These are phyloP conservation scores for Kodamaea kaohsiungensis DNA, from an alignment of 805 yeast species.

Conservation along the genomic window DNA sequence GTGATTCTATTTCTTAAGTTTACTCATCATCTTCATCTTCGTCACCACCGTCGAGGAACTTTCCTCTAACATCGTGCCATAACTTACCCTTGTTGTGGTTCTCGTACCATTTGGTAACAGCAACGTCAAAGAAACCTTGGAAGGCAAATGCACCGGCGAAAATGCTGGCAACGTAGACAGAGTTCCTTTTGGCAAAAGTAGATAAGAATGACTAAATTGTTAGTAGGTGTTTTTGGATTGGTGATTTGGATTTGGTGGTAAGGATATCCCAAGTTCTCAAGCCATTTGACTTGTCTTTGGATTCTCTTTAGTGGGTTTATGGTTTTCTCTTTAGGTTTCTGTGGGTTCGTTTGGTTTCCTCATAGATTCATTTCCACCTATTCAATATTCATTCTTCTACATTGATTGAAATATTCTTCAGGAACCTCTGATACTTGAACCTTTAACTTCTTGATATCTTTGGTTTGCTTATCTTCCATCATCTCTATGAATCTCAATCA, in stretches of 20 bases:
- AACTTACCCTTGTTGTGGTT: slow-evolving; percentile 80
- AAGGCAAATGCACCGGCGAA: slow-evolving; percentile 84
- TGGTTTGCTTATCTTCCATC: too few species aligned
- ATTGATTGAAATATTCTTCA: too few species aligned
- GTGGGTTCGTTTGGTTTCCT: background rate
- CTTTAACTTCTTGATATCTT: too few species aligned
- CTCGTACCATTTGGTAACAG: slow-evolving; percentile 70
- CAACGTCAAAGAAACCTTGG: slow-evolving; percentile 73
- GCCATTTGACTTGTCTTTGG: too few species aligned
- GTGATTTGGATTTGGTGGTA: background rate
- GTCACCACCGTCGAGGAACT: slow-evolving; percentile 54
- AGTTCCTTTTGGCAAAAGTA: slow-evolving; percentile 70
- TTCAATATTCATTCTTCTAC: too few species aligned
- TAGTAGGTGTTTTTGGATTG: slow-evolving; percentile 17
- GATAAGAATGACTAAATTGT: slow-evolving; percentile 22
- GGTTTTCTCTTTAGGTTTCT: background rate
- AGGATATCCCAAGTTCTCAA: too few species aligned
- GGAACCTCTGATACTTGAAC: too few species aligned
- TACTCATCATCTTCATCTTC: slow-evolving; percentile 56
- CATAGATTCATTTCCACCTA: too few species aligned
- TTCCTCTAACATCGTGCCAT: slow-evolving; percentile 77
- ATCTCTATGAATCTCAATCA: too few species aligned
- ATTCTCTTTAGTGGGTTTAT: too few species aligned
- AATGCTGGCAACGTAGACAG: slow-evolving; percentile 80
- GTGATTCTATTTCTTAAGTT: background rate